These are phyloP conservation scores for Xylariaceae sp. DNA, from an alignment of 2,329 filamentous ascomycete genomes.

Conservation along the genomic window DNA sequence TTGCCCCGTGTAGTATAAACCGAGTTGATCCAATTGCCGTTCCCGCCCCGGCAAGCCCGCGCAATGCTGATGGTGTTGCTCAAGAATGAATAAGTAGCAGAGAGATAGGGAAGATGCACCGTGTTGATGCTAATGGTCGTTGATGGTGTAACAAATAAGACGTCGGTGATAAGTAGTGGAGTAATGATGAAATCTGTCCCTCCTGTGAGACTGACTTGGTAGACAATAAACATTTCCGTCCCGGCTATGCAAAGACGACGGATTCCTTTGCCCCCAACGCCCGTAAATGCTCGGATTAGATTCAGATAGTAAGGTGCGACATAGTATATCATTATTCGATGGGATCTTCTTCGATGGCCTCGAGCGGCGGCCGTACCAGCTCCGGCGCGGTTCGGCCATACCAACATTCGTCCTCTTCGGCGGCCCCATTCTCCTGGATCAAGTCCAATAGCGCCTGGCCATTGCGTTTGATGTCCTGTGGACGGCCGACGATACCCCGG, in stretches of 20 bases:
- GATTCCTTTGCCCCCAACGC: slow-evolving; percentile 22
- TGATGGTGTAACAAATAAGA: too few relatives aligned
- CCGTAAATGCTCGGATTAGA: slow-evolving; percentile 26
- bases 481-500: slow-evolving; percentile 53
- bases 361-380: slow-evolving; percentile 49
- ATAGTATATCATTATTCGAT: slow-evolving; percentile 30
- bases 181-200: neutral
- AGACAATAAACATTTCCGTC: slow-evolving; percentile 15
- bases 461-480: slow-evolving; percentile 60
- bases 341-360: slow-evolving; percentile 50
- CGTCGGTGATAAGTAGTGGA: too few relatives aligned
- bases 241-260: slow-evolving; percentile 16
- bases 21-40: too few relatives aligned
- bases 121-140: too few relatives aligned
- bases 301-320: slow-evolving; percentile 3
- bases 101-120: too few relatives aligned
- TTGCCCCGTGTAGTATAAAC: too few relatives aligned
- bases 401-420: slow-evolving; percentile 60
- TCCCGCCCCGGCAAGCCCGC: too few relatives aligned
- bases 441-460: slow-evolving; percentile 59
- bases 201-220: slow-evolving; percentile 2
- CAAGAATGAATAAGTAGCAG: too few relatives aligned
- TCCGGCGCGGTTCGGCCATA: slow-evolving; percentile 53
- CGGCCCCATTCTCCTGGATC: slow-evolving; percentile 58
- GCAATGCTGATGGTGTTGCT: too few relatives aligned